Base-by-base conservation (phyloP, 352 stramenopile genomes). In the Phytophthora hybrid region DNA sequence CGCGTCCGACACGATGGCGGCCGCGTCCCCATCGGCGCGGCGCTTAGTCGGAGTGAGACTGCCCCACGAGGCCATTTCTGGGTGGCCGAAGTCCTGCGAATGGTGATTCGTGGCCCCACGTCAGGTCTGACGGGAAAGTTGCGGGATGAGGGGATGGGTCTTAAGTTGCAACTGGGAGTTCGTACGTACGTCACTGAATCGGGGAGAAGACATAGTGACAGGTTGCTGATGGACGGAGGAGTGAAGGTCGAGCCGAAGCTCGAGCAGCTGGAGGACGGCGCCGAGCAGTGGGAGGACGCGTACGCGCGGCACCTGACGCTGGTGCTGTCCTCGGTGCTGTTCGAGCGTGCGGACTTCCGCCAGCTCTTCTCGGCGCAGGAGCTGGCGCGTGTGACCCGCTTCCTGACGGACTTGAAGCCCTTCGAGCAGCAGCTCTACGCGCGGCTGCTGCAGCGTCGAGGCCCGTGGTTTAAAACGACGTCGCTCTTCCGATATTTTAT, bases 381-480 rank as follows among this genome's bases (percentile, higher is more conserved):
- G 64, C 69, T 81, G 16, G 60, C 58, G 14, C 55, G 91, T 1
- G 84, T 79, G 4, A 72, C 77, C 1, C 57, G 70, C 1, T 94
- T 92, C 56, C 77, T 95, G 3, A 62, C 79, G 0, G 75, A 74
- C 5, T 59, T 95, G 4, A 59, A 84, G 34, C 72, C 81, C 5
- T 62, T 84, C 16, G 82, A 85, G 47, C 86, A 93, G 69, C 77
- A 87, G n/a, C 59, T 96, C 26, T 95, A 94, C 57, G 86, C 88
- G 46, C 89, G 87, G 10, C 66, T 95, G 23, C 85, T 96, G 26
- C 88, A 95, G 63, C 89, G 89, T 34, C 91, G 89, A 63, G 89
- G 88, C 0, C 76, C 80, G 53, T 96, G 89, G 89, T 92, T 92
- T 66, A 89, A 88, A 66, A 85, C 79, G 1, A 76, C 77, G 19